Conservation (phyloP, 2,329 filamentous ascomycete genomes). For the Calonectria pseudoturangicola region DNA sequence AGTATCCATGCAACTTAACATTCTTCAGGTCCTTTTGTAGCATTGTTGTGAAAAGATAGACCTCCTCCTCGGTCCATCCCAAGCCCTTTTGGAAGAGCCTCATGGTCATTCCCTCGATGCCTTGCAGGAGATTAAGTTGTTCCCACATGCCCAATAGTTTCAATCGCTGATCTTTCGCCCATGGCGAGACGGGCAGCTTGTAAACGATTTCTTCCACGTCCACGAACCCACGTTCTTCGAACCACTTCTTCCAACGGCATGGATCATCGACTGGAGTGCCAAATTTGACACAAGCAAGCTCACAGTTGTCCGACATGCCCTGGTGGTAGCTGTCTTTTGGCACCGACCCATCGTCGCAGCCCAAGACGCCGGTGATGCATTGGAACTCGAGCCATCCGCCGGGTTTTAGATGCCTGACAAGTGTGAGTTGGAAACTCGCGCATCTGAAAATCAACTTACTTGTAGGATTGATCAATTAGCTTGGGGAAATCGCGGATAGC, state of each 20-base stretch:
- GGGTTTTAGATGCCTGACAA: neutral
- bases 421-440: neutral
- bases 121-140: neutral
- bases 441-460: neutral
- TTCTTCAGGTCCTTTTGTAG: neutral
- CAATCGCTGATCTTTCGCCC: neutral
- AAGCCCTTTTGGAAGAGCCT: neutral
- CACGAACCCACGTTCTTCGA: neutral
- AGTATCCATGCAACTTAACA: neutral
- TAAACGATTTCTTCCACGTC: neutral
- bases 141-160: slow-evolving; percentile 8
- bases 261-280: slow-evolving; percentile 1
- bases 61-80: neutral
- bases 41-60: neutral
- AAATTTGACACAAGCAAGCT: neutral
- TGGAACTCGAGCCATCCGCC: slow-evolving; percentile 4
- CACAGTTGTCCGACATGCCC: neutral
- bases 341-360: neutral
- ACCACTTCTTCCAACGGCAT: neutral
- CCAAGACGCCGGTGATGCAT: neutral
- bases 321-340: neutral
- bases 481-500: neutral
- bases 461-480: neutral
- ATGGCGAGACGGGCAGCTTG: neutral
- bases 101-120: slow-evolving; percentile 10